Percentiles rank a stretch among this genome's conserved stretches.
phyloP scores from a whole-genome alignment of 129 eudicot species.

The Silybum marianum region DNA sequence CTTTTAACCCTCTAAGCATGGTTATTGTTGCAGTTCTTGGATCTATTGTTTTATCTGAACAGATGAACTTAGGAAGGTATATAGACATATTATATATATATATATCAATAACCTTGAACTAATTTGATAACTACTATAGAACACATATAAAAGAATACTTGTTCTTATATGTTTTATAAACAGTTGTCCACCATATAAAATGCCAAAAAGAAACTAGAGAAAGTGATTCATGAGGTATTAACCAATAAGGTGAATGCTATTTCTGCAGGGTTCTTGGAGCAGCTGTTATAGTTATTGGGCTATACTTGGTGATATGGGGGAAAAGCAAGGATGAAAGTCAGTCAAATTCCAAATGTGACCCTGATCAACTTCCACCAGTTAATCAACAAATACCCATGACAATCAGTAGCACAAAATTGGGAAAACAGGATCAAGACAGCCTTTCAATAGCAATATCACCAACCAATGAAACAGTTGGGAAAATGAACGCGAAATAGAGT shows the following conservation, averaged over 20 bases:
- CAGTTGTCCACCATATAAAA: not conserved
- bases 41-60: slow-evolving; percentile 65
- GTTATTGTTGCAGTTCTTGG: slow-evolving; percentile 76
- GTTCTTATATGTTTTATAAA: not conserved
- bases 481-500: slow-evolving; percentile 14
- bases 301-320: slow-evolving; percentile 75
- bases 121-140: not conserved
- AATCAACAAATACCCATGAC: slow-evolving; percentile 40
- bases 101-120: slow-evolving; percentile 9
- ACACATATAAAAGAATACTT: not conserved
- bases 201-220: not conserved
- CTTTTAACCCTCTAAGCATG: slow-evolving; percentile 83
- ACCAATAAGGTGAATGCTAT: slow-evolving; percentile 4
- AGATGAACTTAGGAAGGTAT: slow-evolving; percentile 74
- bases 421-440: slow-evolving; percentile 11
- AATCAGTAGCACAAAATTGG: slow-evolving; percentile 10
- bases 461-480: slow-evolving; percentile 12
- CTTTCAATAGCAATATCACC: slow-evolving; percentile 33
- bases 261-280: slow-evolving; percentile 60
- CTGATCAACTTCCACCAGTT: slow-evolving; percentile 18
- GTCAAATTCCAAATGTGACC: slow-evolving; percentile 27
- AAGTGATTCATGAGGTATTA: not conserved
- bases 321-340: slow-evolving; percentile 51
- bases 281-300: slow-evolving; percentile 48
- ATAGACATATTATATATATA: too few species aligned